These are phyloP conservation scores for Camelina neglecta DNA, from an alignment of 345 rosid genomes.

Conservation along the genomic window DNA sequence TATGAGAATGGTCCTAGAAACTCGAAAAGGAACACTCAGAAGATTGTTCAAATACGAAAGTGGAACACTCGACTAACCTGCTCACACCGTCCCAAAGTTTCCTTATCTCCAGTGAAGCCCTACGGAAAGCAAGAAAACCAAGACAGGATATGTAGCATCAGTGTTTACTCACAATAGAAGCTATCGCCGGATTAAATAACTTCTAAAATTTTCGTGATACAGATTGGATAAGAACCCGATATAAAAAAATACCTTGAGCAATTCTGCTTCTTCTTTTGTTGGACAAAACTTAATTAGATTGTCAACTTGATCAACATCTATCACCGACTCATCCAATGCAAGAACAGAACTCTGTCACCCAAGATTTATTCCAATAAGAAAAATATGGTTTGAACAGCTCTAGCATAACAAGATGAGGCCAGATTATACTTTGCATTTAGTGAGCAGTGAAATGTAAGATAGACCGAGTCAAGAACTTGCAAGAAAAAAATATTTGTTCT, in stretches of 20 bases:
- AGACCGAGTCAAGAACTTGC: slow-evolving; percentile 14
- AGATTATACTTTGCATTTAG: slow-evolving; percentile 7
- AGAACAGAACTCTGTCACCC: slow-evolving; percentile 70
- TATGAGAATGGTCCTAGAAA: slow-evolving; percentile 4
- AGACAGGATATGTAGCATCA: slow-evolving; percentile 31
- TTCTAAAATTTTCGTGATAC: background rate
- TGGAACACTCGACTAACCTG: slow-evolving; percentile 53
- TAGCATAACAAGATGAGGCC: slow-evolving; percentile 22
- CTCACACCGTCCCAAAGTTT: slow-evolving; percentile 81
- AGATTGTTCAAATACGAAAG: slow-evolving; percentile 24
- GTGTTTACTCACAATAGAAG: slow-evolving; percentile 20
- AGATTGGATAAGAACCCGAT: slow-evolving; percentile 25
- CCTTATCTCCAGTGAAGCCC: slow-evolving; percentile 68
- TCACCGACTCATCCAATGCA: slow-evolving; percentile 72
- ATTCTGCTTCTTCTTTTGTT: slow-evolving; percentile 81
- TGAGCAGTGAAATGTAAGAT: background rate
- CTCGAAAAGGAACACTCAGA: background rate
- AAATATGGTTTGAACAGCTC: slow-evolving; percentile 27
- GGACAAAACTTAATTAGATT: slow-evolving; percentile 85
- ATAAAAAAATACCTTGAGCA: slow-evolving; percentile 58
- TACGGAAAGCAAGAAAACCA: slow-evolving; percentile 44
- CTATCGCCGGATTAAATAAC: slow-evolving; percentile 1
- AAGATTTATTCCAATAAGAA: slow-evolving; percentile 33
- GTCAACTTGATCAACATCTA: slow-evolving; percentile 85
- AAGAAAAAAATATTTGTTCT: slow-evolving; percentile 33